phyloP scores from a whole-genome alignment of 352 stramenopile species.

The Pythium apleroticum region DNA sequence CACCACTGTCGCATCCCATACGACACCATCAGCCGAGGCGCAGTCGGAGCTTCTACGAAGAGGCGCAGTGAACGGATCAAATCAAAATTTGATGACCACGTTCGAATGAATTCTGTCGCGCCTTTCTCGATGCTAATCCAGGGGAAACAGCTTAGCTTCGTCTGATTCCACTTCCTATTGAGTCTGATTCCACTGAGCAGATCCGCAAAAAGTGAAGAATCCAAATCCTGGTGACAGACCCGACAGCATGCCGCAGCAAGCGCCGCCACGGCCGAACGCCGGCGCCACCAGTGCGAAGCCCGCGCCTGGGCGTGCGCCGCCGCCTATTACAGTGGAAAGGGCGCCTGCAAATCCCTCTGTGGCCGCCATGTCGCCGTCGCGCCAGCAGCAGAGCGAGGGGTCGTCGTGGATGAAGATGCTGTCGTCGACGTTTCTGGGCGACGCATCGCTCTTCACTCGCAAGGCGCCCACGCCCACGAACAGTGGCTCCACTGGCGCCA shows the following conservation, averaged over 20 bases:
- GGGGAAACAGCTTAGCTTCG: not conserved
- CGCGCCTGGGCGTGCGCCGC: not conserved
- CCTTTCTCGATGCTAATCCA: no score
- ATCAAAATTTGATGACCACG: no score
- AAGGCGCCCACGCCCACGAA: conserved; percentile 23
- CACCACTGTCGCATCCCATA: not conserved
- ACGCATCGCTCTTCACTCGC: conserved; percentile 46
- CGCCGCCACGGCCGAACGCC: not conserved
- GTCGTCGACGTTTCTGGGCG: conserved; percentile 75
- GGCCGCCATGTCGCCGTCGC: conserved; percentile 1
- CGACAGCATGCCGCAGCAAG: conserved; percentile 13
- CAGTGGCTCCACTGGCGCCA: conserved; percentile 17
- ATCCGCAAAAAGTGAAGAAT: no score
- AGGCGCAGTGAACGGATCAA: not conserved
- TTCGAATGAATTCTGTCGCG: no score
- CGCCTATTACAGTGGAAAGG: conserved; percentile 15
- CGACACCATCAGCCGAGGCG: not conserved
- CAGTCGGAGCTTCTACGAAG: not conserved
- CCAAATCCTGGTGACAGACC: no score
- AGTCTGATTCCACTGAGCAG: not conserved
- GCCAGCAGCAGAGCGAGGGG: conserved; percentile 3
- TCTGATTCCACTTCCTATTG: not conserved
- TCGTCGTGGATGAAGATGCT: conserved; percentile 81
- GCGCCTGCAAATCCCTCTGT: not conserved
- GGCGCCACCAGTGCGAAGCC: not conserved